Evolutionary conservation across 306 rosid genomes (phyloP).

Genomic region (Chamaecrista fasciculata): DNA sequence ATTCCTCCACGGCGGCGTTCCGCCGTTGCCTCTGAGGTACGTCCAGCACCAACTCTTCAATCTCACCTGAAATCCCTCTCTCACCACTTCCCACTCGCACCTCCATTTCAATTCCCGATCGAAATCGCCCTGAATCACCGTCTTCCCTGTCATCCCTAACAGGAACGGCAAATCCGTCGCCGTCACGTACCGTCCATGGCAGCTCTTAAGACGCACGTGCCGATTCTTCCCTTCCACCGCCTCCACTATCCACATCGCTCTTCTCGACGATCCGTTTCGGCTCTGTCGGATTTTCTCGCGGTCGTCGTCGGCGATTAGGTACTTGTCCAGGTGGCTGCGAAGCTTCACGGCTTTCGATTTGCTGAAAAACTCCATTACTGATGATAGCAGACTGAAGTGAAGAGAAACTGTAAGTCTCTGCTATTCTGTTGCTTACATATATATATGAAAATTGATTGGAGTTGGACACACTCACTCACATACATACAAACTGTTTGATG

Average conservation of each 20-base stretch:
- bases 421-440: background rate
- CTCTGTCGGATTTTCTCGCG: constrained; percentile 55
- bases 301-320: constrained; percentile 57
- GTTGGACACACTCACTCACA: background rate
- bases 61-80: constrained; percentile 75
- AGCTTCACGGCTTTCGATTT: constrained; percentile 54
- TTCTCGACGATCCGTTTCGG: constrained; percentile 39
- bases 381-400: background rate
- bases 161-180: constrained; percentile 51
- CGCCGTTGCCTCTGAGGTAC: constrained; percentile 74
- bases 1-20: constrained; percentile 86
- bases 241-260: too few species aligned
- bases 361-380: constrained; percentile 59
- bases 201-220: constrained; percentile 53
- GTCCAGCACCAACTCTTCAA: constrained; percentile 67
- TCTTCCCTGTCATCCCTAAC: constrained; percentile 63
- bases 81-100: constrained; percentile 69
- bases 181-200: constrained; percentile 57
- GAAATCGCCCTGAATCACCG: constrained; percentile 35
- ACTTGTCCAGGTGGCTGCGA: constrained; percentile 72
- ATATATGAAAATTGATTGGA: too few species aligned
- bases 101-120: constrained; percentile 29
- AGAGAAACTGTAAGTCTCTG: background rate
- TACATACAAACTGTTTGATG: background rate
- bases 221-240: constrained; percentile 21